Evolutionary conservation across 2,329 filamentous ascomycete genomes (phyloP).

Genomic region (Fusarium papillatum): DNA sequence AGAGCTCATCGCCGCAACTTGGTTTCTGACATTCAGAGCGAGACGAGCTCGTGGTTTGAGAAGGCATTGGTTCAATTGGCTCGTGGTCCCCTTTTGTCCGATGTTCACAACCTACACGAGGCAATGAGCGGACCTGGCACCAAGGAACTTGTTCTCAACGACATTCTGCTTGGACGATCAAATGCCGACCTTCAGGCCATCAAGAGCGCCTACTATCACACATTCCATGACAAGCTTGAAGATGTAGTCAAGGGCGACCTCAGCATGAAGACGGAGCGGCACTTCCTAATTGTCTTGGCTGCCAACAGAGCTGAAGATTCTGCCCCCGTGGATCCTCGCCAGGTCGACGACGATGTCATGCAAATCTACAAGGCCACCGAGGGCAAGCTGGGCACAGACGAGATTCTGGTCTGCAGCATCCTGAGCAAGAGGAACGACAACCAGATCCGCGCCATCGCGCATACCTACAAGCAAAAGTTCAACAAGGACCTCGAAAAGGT

Average conservation of each 20-base stretch:
- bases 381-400: constrained; percentile 79
- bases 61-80: constrained; percentile 81
- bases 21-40: constrained; percentile 80
- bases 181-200: constrained; percentile 93
- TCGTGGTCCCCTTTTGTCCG: constrained; percentile 83
- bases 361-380: constrained; percentile 84
- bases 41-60: constrained; percentile 82
- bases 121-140: constrained; percentile 87
- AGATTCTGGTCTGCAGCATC: constrained; percentile 84
- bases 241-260: constrained; percentile 82
- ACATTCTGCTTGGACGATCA: constrained; percentile 84
- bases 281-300: constrained; percentile 86
- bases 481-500: constrained; percentile 78
- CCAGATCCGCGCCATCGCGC: constrained; percentile 85
- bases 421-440: constrained; percentile 82
- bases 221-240: constrained; percentile 77
- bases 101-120: constrained; percentile 78
- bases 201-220: constrained; percentile 80
- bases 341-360: constrained; percentile 82
- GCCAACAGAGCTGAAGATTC: constrained; percentile 84
- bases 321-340: constrained; percentile 77
- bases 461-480: constrained; percentile 82
- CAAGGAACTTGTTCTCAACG: constrained; percentile 88
- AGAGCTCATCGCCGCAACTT: constrained; percentile 76
- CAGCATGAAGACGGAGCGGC: constrained; percentile 85